Evolutionary conservation across 129 eudicot genomes (phyloP), one percentile per base, ranked within the genome.

Genomic region (Pulicaria dysenterica): DNA sequence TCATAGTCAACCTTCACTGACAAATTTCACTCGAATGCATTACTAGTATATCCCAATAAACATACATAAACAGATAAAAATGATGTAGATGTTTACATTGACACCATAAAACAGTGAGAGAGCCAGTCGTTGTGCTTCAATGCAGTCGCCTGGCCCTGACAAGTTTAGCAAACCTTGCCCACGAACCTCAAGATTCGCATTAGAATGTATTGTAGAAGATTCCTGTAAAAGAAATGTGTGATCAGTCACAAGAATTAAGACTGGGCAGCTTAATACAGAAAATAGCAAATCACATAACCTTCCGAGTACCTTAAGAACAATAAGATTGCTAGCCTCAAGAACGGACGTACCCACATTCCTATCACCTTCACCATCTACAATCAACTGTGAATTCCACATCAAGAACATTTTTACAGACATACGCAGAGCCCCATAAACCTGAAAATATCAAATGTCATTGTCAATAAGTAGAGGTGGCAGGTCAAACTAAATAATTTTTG

Each of bases 351-450:
- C 96, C 39, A 95, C 92, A 57, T 83, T 85, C 71, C 73, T 83
- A 79, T 95, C 99, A 77, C 97, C 99, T 49, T 87, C 99, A 24
- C 96, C 97, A 39, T 90, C 94, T 70, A 95, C 79, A 75, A 83
- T 60, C 91, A 95, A 72, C 66, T 73, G 78, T 44, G 99, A 90
- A 75, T 95, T 88, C 99, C 97, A 95, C 99, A 95, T 95, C 76
- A 95, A 61, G 65, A 95, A 95, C 87, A 95, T 95, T 85, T 95
- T 95, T 38, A 95, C 99, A 62, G 97, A 80, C 99, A 95, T 95
- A 40, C 99, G 94, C 60, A 90, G 86, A 60, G 99, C 98, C 58
- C 98, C 98, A 74, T 83, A 94, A 73, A 94, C 98, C 98, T 94
- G 86, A 41, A 87, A 63, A 16, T 34, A 47, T 17, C 46, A 50